phyloP scores from a whole-genome alignment of 2,329 filamentous ascomycete species.

The Fusarium virguliforme region DNA sequence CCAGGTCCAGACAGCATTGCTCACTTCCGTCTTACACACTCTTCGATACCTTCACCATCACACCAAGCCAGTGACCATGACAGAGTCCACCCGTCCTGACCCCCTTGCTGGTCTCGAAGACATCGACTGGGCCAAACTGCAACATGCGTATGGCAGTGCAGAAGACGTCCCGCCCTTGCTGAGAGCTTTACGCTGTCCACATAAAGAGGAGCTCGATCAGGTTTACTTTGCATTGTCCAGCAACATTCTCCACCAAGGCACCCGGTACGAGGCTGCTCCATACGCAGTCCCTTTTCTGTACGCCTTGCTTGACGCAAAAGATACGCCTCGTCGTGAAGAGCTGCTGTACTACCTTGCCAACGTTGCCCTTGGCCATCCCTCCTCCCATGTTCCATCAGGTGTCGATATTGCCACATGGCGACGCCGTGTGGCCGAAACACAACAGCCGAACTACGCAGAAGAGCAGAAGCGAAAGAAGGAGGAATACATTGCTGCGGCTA shows the following conservation, averaged over 20 bases:
- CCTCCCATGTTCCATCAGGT: not conserved
- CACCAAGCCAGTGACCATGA: not conserved
- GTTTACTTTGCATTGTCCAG: conserved; percentile 6
- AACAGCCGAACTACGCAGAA: not conserved
- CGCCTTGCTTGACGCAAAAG: not conserved
- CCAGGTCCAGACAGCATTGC: not conserved
- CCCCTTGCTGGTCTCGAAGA: not conserved
- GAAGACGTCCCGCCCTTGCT: conserved; percentile 2
- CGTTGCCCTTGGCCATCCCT: not conserved
- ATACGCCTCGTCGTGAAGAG: not conserved
- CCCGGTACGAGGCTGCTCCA: not conserved
- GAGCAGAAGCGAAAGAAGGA: not conserved
- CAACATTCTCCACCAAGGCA: conserved; percentile 7
- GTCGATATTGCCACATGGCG: not conserved
- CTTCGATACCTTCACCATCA: not conserved
- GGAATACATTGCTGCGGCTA: conserved; percentile 3
- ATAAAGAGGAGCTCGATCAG: not conserved
- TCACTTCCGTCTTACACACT: not conserved
- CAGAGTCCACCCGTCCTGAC: not conserved
- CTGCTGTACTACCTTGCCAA: not conserved
- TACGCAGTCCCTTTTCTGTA: conserved; percentile 2
- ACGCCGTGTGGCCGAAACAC: not conserved
- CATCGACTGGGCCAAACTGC: not conserved
- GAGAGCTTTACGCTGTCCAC: not conserved
- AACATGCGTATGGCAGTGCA: conserved; percentile 7